Evolutionary conservation across 345 rosid genomes (phyloP).

Genomic region (Mangifera indica): DNA sequence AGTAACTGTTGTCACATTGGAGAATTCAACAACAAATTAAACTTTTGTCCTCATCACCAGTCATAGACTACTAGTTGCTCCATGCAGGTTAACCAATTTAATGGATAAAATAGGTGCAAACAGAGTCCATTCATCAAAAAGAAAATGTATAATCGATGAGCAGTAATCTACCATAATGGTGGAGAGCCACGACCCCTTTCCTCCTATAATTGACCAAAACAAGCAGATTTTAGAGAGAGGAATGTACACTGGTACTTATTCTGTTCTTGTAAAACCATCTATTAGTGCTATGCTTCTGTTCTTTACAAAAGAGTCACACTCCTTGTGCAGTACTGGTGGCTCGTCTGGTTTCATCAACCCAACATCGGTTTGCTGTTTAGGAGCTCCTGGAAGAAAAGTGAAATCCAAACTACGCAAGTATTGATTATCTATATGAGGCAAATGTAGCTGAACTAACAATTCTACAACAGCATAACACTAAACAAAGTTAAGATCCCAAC

Average conservation of each 20-base stretch:
- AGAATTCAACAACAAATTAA: neutral
- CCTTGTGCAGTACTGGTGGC: slow-evolving; percentile 61
- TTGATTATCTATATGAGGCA: neutral
- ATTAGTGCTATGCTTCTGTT: slow-evolving; percentile 1
- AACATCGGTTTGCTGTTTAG: slow-evolving; percentile 30
- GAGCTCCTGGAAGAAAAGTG: slow-evolving; percentile 48
- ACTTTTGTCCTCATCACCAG: neutral
- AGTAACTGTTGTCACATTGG: neutral
- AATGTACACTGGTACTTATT: neutral
- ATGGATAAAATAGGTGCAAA: neutral
- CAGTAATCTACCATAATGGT: slow-evolving; percentile 72
- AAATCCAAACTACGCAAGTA: slow-evolving; percentile 6
- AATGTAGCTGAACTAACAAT: slow-evolving; percentile 8
- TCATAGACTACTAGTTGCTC: neutral
- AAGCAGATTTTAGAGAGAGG: neutral
- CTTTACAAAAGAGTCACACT: slow-evolving; percentile 23
- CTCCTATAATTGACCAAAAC: slow-evolving; percentile 49
- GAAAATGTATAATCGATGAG: neutral
- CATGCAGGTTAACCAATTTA: neutral
- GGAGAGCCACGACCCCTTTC: slow-evolving; percentile 74
- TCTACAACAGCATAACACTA: no score
- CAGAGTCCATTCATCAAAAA: neutral
- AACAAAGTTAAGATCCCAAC: no score
- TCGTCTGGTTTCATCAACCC: slow-evolving; percentile 43
- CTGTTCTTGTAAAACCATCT: neutral